Evolutionary conservation across 768 basidiomycete genomes (phyloP).

Genomic region (Rhizopogon roseolus): DNA sequence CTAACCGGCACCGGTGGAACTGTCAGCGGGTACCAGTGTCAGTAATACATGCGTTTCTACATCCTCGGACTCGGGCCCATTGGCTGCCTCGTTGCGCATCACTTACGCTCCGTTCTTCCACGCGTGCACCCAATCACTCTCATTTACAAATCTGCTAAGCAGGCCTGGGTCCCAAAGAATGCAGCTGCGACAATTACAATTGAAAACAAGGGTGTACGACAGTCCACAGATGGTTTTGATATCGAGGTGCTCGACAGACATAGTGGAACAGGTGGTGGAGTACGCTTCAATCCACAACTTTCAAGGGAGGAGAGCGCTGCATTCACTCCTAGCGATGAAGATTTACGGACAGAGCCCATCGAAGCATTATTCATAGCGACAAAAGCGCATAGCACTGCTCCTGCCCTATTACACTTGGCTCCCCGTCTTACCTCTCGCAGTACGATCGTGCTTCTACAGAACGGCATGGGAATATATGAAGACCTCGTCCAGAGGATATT

Average conservation of each 20-base stretch:
- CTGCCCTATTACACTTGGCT: constrained; percentile 52
- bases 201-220: constrained; percentile 43
- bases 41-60: constrained; percentile 59
- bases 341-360: constrained; percentile 37
- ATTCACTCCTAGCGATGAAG: constrained; percentile 10
- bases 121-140: constrained; percentile 54
- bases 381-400: constrained; percentile 65
- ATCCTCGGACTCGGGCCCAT: constrained; percentile 79
- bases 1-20: background rate
- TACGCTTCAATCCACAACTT: constrained; percentile 11
- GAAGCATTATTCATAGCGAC: constrained; percentile 79
- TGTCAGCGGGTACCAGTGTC: constrained; percentile 4
- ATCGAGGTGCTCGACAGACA: constrained; percentile 43
- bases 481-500: constrained; percentile 63
- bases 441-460: constrained; percentile 90
- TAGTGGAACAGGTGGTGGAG: constrained; percentile 17
- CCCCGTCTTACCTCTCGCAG: constrained; percentile 60
- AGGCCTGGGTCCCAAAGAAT: constrained; percentile 30
- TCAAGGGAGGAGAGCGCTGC: constrained; percentile 9
- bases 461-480: constrained; percentile 93
- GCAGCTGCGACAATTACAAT: constrained; percentile 38
- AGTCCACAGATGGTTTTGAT: constrained; percentile 39
- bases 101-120: constrained; percentile 63
- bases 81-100: constrained; percentile 76
- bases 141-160: constrained; percentile 53